Conservation (phyloP, 345 rosid genomes). For the Lumnitzera littorea region DNA sequence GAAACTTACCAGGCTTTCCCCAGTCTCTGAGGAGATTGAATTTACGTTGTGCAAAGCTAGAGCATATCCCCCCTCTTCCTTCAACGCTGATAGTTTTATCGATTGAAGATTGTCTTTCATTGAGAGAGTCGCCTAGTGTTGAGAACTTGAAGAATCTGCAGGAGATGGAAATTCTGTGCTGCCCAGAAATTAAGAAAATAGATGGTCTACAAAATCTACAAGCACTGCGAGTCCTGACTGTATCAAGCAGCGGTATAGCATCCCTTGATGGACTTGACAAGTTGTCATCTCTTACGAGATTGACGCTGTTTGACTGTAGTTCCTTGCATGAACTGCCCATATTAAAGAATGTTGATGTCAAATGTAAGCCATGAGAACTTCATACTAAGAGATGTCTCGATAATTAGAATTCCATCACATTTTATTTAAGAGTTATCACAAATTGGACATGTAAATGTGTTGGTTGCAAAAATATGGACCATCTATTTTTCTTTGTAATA, state of each 20-base stretch:
- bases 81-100: neutral
- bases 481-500: too few relatives aligned
- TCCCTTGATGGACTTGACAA: neutral
- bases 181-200: neutral
- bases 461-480: too few relatives aligned
- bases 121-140: neutral
- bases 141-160: neutral
- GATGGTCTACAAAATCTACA: neutral
- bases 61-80: neutral
- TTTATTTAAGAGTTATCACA: too few relatives aligned
- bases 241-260: neutral
- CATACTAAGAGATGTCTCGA: too few relatives aligned
- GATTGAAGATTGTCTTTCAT: neutral
- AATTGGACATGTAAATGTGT: too few relatives aligned
- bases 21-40: neutral
- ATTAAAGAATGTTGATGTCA: too few relatives aligned
- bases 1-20: neutral
- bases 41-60: neutral
- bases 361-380: too few relatives aligned
- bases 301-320: neutral
- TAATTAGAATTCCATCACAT: too few relatives aligned
- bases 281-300: conserved; percentile 1
- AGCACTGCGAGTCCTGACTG: neutral
- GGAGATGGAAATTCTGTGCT: neutral
- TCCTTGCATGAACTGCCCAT: neutral